phyloP scores from a whole-genome alignment of 805 yeast species.

The Debaryomyces tyrocola region DNA sequence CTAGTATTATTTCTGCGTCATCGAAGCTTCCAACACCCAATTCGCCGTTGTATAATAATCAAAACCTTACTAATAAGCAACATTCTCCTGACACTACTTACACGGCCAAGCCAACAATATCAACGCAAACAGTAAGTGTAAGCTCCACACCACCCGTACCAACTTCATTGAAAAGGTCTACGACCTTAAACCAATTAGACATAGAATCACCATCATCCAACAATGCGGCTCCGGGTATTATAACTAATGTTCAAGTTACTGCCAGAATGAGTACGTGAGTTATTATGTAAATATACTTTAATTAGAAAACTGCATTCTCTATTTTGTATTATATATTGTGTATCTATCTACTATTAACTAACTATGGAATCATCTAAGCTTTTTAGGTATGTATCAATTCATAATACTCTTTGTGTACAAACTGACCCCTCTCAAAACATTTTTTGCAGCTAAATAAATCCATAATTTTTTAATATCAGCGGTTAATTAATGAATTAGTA shows the following conservation, averaged over 20 bases:
- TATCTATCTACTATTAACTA: background rate
- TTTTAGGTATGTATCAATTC: background rate
- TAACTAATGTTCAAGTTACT: slow-evolving; percentile 45
- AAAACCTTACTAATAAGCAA: slow-evolving; percentile 15
- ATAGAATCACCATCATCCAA: slow-evolving; percentile 22
- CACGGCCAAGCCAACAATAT: slow-evolving; percentile 13
- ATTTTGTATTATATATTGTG: background rate
- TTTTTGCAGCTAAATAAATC: no score
- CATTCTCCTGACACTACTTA: slow-evolving; percentile 10
- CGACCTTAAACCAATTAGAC: slow-evolving; percentile 32
- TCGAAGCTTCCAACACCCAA: slow-evolving; percentile 2
- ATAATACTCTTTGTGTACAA: background rate
- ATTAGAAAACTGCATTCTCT: background rate
- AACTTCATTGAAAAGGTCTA: slow-evolving; percentile 29
- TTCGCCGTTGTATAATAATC: slow-evolving; percentile 20
- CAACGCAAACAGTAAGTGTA: slow-evolving; percentile 15
- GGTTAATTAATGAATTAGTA: background rate
- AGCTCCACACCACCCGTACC: slow-evolving; percentile 9
- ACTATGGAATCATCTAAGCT: background rate
- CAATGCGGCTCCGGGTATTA: slow-evolving; percentile 35
- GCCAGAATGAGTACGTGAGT: slow-evolving; percentile 35
- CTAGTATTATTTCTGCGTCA: slow-evolving; percentile 6
- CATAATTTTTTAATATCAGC: no score
- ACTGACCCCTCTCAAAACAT: background rate
- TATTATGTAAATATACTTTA: background rate